A percentile compares a stretch with the other conserved stretches of the same genome.
Conservation (phyloP, 192 early-diverging fungal species). For the Mortierella antarctica region DNA sequence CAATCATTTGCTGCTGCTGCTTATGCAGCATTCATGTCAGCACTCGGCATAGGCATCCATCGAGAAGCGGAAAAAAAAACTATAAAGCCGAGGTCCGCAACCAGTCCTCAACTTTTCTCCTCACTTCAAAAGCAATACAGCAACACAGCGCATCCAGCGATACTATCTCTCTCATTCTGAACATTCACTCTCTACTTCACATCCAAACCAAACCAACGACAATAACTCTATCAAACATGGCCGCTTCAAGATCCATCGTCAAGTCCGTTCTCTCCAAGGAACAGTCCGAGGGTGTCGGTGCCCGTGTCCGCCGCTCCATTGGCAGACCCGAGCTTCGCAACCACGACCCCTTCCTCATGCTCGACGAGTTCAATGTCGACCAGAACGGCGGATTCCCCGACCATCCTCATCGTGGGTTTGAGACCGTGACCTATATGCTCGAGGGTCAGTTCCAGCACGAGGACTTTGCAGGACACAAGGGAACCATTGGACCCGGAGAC, state of each 20-base stretch:
- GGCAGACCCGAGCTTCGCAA: constrained; percentile 60
- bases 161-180: too few species aligned
- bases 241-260: constrained; percentile 23
- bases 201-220: neutral
- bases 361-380: constrained; percentile 38
- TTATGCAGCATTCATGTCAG: too few species aligned
- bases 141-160: too few species aligned
- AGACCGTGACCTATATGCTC: constrained; percentile 75
- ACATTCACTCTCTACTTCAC: neutral
- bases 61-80: too few species aligned
- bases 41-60: too few species aligned
- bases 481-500: constrained; percentile 61
- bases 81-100: too few species aligned
- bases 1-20: too few species aligned
- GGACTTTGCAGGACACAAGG: constrained; percentile 68
- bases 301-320: constrained; percentile 83
- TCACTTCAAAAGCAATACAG: too few species aligned
- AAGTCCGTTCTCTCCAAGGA: constrained; percentile 25
- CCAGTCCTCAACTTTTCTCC: too few species aligned
- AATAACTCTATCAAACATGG: neutral
- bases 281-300: constrained; percentile 86
- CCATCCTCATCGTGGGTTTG: constrained; percentile 73
- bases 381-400: constrained; percentile 54
- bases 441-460: constrained; percentile 67
- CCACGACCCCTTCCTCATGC: constrained; percentile 55